Evolutionary conservation across 2,329 filamentous ascomycete species (phyloP), one percentile per base, ranked within the genome.

Genomic region (Simplicillium aogashimaense): DNA sequence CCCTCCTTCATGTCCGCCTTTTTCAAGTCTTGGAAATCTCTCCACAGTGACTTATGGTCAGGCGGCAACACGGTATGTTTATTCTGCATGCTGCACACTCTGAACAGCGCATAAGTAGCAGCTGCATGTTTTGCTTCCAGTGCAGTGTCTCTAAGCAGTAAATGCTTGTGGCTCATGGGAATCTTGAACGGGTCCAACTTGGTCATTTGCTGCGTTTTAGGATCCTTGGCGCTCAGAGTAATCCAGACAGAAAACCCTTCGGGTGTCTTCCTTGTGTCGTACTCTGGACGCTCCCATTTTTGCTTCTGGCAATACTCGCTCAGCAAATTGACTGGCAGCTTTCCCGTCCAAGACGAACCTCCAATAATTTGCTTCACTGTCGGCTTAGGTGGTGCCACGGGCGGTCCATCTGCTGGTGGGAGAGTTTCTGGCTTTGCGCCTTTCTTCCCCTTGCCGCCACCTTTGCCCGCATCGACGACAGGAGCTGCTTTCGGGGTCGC

Each of bases 251-350:
- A 81, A 59, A 81, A 86, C 17, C 85, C 86, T 39, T 84, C 82
- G 11, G 75, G 67, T 18, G 76, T 77, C 70, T 83, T 86, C 47
- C 70, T 75, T 71, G 87, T 86, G 47, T 83, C 83, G 60, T 95
- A 98, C 47, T 94, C 89, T 2, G 90, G 90, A 57, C 82, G 90
- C 49, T 87, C 85, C 92, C 92, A 98, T 57, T 86, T 87, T 60
- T 94, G 86, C 61, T 90, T 94, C 64, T 95, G 88, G 53, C 89
- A 95, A 63, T 94, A 86, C 68, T 97, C 92, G 29, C 85, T 86
- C 47, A 97, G 76, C 53, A 97, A 73, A 57, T 94, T 95, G 47
- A 95, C 85, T 1, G 92, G 92, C 28, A 98, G 68, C 60, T 98
- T 98, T 32, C 92, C 92, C 0, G 92, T 98, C 92, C 92, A 98